phyloP scores from a whole-genome alignment of 768 basidiomycete genomes.

The Leccinum rimulosum region DNA sequence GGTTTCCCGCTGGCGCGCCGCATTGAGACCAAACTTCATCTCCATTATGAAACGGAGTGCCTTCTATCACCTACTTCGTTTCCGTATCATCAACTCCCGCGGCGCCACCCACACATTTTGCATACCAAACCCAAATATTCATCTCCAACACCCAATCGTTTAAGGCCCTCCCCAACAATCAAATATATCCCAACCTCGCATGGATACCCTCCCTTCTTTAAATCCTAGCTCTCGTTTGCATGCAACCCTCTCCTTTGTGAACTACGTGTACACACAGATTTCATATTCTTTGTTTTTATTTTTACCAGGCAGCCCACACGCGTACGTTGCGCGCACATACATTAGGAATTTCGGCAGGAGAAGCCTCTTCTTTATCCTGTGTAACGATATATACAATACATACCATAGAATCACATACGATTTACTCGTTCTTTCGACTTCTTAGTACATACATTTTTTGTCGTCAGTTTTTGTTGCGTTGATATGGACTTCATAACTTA shows the following conservation, averaged over 20 bases:
- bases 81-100: neutral
- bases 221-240: neutral
- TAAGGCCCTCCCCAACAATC: neutral
- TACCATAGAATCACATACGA: slow-evolving; percentile 3
- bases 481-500: neutral
- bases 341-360: neutral
- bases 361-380: neutral
- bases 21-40: neutral
- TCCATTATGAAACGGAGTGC: neutral
- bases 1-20: neutral
- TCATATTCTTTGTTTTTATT: neutral
- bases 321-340: neutral
- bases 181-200: neutral
- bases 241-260: neutral
- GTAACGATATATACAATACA: neutral
- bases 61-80: neutral
- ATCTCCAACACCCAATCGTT: neutral
- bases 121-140: neutral
- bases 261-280: neutral
- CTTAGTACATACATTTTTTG: neutral
- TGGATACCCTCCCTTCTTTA: slow-evolving; percentile 7
- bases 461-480: neutral
- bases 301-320: neutral
- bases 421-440: neutral
- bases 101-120: neutral